Evolutionary conservation across 495 filamentous ascomycete species (phyloP).

Genomic region (Aspergillus cristatus): DNA sequence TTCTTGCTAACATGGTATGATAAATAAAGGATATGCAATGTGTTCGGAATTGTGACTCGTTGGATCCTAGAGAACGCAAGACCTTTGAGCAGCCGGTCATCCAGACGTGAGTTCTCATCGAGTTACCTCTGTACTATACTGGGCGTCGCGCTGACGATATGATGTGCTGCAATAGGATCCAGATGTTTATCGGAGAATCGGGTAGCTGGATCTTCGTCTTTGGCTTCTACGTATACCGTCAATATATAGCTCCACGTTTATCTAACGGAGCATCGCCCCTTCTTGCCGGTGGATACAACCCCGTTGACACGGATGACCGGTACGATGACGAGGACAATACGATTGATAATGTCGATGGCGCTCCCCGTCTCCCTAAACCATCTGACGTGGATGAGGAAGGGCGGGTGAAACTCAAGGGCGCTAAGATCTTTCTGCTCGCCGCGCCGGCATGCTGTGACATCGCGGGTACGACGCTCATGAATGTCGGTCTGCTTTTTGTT

Average conservation of each 20-base stretch:
- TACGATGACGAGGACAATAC: slow-evolving; percentile 39
- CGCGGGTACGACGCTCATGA: slow-evolving; percentile 91
- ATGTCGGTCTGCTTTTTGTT: slow-evolving; percentile 86
- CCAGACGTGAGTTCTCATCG: slow-evolving; percentile 62
- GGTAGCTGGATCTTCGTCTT: slow-evolving; percentile 85
- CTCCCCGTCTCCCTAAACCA: slow-evolving; percentile 42
- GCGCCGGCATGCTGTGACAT: slow-evolving; percentile 92
- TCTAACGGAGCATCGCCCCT: slow-evolving; percentile 30
- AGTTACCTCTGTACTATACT: not conserved
- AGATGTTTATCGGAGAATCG: slow-evolving; percentile 92
- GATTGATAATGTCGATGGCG: slow-evolving; percentile 17
- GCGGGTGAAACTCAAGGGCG: slow-evolving; percentile 55
- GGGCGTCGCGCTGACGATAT: not conserved
- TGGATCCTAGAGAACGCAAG: slow-evolving; percentile 50
- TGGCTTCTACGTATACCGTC: slow-evolving; percentile 50
- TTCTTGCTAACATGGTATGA: slow-evolving; percentile 3
- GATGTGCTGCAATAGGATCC: slow-evolving; percentile 37
- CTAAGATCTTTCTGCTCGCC: slow-evolving; percentile 66
- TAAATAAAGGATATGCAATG: slow-evolving; percentile 81
- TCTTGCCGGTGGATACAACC: slow-evolving; percentile 54
- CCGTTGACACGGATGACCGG: slow-evolving; percentile 39
- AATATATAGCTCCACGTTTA: slow-evolving; percentile 36
- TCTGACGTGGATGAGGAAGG: slow-evolving; percentile 23
- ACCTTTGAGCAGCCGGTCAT: slow-evolving; percentile 93
- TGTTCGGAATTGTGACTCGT: slow-evolving; percentile 75